These are phyloP conservation scores for Phaeotremella skinneri DNA, from an alignment of 768 basidiomycete species.

Conservation along the genomic window DNA sequence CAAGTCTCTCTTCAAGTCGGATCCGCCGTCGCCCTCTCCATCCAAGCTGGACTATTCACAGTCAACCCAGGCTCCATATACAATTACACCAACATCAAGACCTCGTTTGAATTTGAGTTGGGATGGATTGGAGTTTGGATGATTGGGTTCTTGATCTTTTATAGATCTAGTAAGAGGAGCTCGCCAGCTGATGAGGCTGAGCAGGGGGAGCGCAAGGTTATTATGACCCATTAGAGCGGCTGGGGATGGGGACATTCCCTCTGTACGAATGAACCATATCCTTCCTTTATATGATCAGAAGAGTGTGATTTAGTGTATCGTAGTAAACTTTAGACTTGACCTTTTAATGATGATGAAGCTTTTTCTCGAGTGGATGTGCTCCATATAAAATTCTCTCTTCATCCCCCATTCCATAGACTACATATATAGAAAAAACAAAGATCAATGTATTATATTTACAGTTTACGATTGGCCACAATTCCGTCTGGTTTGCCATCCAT, in stretches of 20 bases:
- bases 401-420: not conserved
- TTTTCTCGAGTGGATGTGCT: no score
- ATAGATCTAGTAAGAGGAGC: constrained; percentile 1
- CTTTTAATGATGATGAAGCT: no score
- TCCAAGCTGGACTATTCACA: constrained; percentile 48
- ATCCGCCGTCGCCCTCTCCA: constrained; percentile 60
- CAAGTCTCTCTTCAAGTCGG: constrained; percentile 39
- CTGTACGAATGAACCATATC: no score
- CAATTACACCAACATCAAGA: constrained; percentile 31
- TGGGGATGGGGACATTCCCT: no score
- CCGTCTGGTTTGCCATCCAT: not conserved
- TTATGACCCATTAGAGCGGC: constrained; percentile 4
- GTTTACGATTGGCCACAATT: not conserved
- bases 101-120: constrained; percentile 30
- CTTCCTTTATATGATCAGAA: no score
- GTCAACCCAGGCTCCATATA: constrained; percentile 19
- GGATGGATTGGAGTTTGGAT: constrained; percentile 20
- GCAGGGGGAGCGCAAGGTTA: constrained; percentile 14
- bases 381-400: no score
- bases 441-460: not conserved
- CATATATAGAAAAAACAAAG: not conserved
- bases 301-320: no score
- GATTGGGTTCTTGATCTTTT: not conserved
- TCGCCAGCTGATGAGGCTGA: constrained; percentile 13
- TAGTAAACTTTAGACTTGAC: no score